These are phyloP conservation scores for Dendrocalamus latiflorus DNA, from an alignment of 202 grass and related monocot species.

Conservation along the genomic window DNA sequence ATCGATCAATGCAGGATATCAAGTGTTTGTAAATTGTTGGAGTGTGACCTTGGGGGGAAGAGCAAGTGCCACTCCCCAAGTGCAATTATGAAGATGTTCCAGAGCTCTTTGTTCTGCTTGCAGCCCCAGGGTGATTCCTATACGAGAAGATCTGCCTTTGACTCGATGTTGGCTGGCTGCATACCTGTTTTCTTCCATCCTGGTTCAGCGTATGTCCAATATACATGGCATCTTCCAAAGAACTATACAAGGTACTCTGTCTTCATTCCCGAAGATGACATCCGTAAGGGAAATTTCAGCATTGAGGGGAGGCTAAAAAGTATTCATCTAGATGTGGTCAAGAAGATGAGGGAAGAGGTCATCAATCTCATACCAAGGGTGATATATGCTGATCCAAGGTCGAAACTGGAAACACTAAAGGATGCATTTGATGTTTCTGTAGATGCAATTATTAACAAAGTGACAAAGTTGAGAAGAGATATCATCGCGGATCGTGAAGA, in stretches of 20 bases:
- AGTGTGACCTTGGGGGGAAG: slow-evolving; percentile 81
- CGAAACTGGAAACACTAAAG: slow-evolving; percentile 79
- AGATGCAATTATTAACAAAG: slow-evolving; percentile 73
- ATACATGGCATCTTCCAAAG: slow-evolving; percentile 93
- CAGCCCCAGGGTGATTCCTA: slow-evolving; percentile 98
- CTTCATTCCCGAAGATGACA: slow-evolving; percentile 76
- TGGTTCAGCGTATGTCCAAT: slow-evolving; percentile 84
- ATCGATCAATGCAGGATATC: slow-evolving; percentile 89
- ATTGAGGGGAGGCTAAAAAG: slow-evolving; percentile 70
- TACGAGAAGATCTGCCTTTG: slow-evolving; percentile 90
- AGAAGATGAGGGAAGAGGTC: slow-evolving; percentile 83
- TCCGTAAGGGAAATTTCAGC: slow-evolving; percentile 54
- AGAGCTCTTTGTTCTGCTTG: slow-evolving; percentile 88
- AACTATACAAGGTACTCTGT: slow-evolving; percentile 89
- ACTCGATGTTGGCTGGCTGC: slow-evolving; percentile 90
- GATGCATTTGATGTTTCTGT: slow-evolving; percentile 91
- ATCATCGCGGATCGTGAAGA: slow-evolving; percentile 60
- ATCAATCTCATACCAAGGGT: slow-evolving; percentile 84
- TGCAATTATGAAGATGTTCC: slow-evolving; percentile 95
- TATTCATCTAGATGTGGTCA: slow-evolving; percentile 51
- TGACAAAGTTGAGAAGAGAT: slow-evolving; percentile 76
- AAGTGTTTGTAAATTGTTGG: slow-evolving; percentile 69
- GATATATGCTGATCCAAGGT: slow-evolving; percentile 91
- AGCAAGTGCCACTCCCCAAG: slow-evolving; percentile 95
- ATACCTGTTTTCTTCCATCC: slow-evolving; percentile 99